Base-by-base conservation (phyloP, 352 stramenopile genomes). In the Phytophthora lateralis region DNA sequence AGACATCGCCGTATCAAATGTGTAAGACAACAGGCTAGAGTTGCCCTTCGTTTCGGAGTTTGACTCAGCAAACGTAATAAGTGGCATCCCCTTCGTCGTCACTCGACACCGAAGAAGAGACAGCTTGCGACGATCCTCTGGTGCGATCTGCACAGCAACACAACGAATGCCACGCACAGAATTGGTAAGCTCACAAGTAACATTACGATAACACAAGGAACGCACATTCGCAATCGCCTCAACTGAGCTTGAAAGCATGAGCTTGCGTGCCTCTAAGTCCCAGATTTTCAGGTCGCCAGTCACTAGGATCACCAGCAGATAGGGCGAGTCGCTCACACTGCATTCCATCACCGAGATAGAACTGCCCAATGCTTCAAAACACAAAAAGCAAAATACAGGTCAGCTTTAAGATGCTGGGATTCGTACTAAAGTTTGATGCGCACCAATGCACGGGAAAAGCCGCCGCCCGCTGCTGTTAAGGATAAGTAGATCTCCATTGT, bases 41-140 rank as follows among this genome's bases (percentile, higher is more conserved):
- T 57, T 76, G 34, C 64, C 58, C 45, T 77, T 88, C 17, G 53
- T 68, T 44, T 89, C 72, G 7, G 69, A 42, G 30, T 77, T 86
- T 3, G 81, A 79, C 43, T 91, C 74, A 15, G 84, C 85, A 56
- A 96, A 88, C n/a, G 88, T 94, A 32, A 96, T 66, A n/a, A 93
- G 84, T 3, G 88, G 85, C 45, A 90, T 77, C 6, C 88, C 88
- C 14, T 73, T 85, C 2, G 70, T 58, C 24, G 83, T 93, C 24
- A 96, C 71, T 48, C 86, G 75, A 51, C 80, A 90, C 14, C 85
- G 75, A 56, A 95, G 65, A 11, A 95, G 64, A 8, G 87, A 94
- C 24, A 91, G 45, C 18, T 79, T 76, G 10, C 69, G 80, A 27
- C 64, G 45, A 44, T 73, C 59, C 47, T 71, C 60, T 51, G 52